Percentiles rank a stretch among this genome's conserved stretches.
phyloP scores from a whole-genome alignment of 441 rosid species.

The Gossypium gossypioides region DNA sequence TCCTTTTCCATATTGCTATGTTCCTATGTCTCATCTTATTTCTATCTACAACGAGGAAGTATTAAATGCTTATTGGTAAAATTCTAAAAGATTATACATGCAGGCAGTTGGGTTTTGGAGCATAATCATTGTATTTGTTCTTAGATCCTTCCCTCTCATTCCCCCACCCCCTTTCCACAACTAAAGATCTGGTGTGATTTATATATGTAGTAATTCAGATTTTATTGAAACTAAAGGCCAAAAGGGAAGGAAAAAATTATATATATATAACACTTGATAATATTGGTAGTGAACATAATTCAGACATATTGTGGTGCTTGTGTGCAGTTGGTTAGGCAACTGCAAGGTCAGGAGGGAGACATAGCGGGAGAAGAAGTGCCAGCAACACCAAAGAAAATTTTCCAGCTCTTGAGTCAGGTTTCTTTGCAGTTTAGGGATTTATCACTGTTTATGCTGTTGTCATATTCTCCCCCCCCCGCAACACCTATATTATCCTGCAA shows the following conservation, averaged over 20 bases:
- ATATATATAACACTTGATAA: not conserved
- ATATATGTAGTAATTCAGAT: not conserved
- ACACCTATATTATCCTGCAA: not conserved
- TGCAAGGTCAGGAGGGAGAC: constrained; percentile 54
- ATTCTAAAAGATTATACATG: not conserved
- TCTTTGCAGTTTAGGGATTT: constrained; percentile 5
- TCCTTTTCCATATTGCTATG: constrained; percentile 10
- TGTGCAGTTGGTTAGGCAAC: constrained; percentile 50
- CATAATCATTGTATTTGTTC: not conserved
- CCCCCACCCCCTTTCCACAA: not conserved
- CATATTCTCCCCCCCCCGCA: not conserved
- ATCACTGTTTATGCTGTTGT: not conserved
- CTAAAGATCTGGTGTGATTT: not conserved
- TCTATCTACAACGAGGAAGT: not conserved
- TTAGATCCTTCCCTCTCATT: not conserved
- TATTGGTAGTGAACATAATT: not conserved
- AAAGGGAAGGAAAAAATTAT: not conserved
- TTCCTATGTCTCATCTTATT: not conserved
- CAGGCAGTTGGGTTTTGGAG: not conserved
- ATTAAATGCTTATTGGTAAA: not conserved
- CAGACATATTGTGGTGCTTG: constrained; percentile 5
- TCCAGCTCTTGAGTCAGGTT: constrained; percentile 62
- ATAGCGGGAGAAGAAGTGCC: constrained; percentile 47
- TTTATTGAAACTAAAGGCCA: not conserved
- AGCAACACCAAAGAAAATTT: constrained; percentile 47